A percentile compares a stretch with the other conserved stretches of the same genome.
These are phyloP conservation scores for Talaromyces sp. DNA, from an alignment of 2,329 filamentous ascomycete genomes.

Conservation along the genomic window DNA sequence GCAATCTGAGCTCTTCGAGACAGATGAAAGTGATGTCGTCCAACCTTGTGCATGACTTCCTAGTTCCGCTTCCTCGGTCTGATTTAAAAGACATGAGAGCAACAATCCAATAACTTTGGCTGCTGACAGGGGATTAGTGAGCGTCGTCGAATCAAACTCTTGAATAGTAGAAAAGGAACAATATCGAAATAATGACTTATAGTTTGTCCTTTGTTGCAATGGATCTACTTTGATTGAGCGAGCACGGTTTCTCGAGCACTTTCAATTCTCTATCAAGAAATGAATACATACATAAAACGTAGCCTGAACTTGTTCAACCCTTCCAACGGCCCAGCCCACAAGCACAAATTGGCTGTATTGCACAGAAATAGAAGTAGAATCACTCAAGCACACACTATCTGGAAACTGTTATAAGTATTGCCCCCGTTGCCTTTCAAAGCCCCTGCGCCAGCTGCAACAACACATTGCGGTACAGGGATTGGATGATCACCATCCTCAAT, in stretches of 20 bases:
- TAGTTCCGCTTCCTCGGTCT: background rate
- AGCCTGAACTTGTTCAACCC: background rate
- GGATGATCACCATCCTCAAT: background rate
- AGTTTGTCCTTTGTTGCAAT: background rate
- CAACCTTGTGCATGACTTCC: background rate
- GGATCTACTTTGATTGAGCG: background rate
- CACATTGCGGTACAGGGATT: background rate
- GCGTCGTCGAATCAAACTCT: background rate
- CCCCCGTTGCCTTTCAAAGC: background rate
- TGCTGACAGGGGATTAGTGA: background rate
- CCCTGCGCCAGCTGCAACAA: background rate
- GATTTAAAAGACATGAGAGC: background rate
- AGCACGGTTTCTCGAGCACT: background rate
- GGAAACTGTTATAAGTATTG: background rate
- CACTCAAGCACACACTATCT: background rate
- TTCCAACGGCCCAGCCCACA: background rate
- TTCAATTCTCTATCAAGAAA: background rate
- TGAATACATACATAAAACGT: background rate
- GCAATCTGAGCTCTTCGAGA: background rate
- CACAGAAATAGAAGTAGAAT: background rate
- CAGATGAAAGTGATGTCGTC: background rate
- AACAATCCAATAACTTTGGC: background rate
- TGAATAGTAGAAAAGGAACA: background rate
- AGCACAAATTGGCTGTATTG: background rate
- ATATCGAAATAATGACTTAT: background rate